A percentile compares a stretch with the other conserved stretches of the same genome.
Evolutionary conservation across 2,329 filamentous ascomycete species (phyloP).

Genomic region (Zopfia rhizophila): DNA sequence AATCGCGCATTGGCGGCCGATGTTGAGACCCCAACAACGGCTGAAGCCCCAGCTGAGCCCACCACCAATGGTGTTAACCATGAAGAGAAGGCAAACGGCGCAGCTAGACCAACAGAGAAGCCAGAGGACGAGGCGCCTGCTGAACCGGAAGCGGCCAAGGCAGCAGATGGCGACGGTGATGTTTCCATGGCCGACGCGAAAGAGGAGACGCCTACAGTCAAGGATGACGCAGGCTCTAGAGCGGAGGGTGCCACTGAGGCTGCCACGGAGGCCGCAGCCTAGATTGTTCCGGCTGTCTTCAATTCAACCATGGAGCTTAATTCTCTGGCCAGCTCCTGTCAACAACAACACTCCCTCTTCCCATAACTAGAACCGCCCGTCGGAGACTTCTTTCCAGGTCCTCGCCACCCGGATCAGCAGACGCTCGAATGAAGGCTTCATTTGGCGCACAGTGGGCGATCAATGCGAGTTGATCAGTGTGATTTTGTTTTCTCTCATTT

Average conservation of each 20-base stretch:
- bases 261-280: conserved; percentile 1
- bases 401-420: not conserved
- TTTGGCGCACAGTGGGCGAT: not conserved
- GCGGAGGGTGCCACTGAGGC: conserved; percentile 22
- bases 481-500: not conserved
- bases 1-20: conserved; percentile 73
- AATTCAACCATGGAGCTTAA: too few relatives aligned
- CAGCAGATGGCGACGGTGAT: conserved; percentile 36
- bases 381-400: not conserved
- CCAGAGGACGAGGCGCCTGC: conserved; percentile 43
- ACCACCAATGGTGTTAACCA: conserved; percentile 48
- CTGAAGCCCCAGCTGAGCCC: conserved; percentile 31
- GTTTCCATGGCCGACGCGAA: conserved; percentile 39
- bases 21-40: conserved; percentile 38
- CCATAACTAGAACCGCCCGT: not conserved
- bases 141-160: conserved; percentile 30
- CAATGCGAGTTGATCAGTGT: not conserved
- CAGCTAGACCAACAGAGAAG: conserved; percentile 52
- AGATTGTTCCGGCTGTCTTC: too few relatives aligned
- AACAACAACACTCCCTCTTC: conserved; percentile 3
- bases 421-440: not conserved
- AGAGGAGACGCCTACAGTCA: conserved; percentile 29
- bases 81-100: conserved; percentile 52
- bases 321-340: conserved; percentile 20
- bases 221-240: conserved; percentile 25